Evolutionary conservation across 2,329 filamentous ascomycete species (phyloP).

Genomic region (Claviceps capensis): DNA sequence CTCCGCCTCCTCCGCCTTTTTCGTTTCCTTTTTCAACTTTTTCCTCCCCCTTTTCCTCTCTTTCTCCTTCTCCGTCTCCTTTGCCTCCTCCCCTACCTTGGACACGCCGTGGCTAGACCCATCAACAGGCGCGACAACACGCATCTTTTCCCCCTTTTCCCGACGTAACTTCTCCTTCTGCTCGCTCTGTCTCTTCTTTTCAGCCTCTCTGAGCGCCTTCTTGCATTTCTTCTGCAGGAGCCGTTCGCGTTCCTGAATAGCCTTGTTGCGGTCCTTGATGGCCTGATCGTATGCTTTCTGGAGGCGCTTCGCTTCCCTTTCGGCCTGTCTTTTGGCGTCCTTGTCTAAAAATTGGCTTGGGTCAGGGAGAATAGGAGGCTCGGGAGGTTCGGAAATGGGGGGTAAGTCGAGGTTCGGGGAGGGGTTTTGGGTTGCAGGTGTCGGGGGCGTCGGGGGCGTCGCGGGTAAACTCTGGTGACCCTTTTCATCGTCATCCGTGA

Average conservation of each 20-base stretch:
- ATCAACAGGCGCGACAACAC: not conserved
- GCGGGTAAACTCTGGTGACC: not conserved
- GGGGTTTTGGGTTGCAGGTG: not conserved
- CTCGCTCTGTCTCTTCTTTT: conserved; percentile 26
- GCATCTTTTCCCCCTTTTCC: conserved; percentile 10
- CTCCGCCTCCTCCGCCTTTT: not conserved
- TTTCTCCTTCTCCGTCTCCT: conserved; percentile 16
- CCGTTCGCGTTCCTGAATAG: conserved; percentile 43
- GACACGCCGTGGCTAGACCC: too few relatives aligned
- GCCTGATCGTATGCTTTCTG: conserved; percentile 53
- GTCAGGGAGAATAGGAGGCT: conserved; percentile 33
- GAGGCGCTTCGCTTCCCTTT: conserved; percentile 50
- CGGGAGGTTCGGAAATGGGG: conserved; percentile 35
- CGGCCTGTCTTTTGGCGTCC: conserved; percentile 50
- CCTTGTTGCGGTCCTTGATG: conserved; percentile 51
- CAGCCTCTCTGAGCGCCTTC: conserved; percentile 21
- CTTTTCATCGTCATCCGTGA: conserved; percentile 5
- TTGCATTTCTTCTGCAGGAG: conserved; percentile 26
- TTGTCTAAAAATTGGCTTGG: conserved; percentile 47
- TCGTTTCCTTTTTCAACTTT: conserved; percentile 13
- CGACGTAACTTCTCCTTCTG: conserved; percentile 23
- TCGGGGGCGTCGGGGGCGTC: too few relatives aligned
- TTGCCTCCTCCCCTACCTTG: too few relatives aligned
- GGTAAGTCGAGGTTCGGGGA: conserved; percentile 19
- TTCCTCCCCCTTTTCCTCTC: conserved; percentile 5